These are phyloP conservation scores for Cladophialophora carrionii DNA, from an alignment of 2,329 filamentous ascomycete genomes.

Conservation along the genomic window DNA sequence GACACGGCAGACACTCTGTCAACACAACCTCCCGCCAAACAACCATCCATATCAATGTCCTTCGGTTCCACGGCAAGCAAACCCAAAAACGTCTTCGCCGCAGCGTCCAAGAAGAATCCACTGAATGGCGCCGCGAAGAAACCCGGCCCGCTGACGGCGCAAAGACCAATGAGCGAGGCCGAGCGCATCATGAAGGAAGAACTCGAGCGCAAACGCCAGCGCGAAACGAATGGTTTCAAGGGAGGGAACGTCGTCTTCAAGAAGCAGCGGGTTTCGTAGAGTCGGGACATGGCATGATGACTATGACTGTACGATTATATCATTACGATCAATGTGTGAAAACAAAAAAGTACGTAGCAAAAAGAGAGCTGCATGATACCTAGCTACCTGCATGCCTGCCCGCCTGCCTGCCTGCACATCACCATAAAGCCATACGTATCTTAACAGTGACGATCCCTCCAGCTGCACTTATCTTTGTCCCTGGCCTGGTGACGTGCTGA, in stretches of 20 bases:
- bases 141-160: conserved; percentile 62
- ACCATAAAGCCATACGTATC: too few species aligned
- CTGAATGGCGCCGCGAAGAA: conserved; percentile 69
- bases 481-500: too few species aligned
- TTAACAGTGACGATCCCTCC: too few species aligned
- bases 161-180: conserved; percentile 80
- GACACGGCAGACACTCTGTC: neutral
- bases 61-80: conserved; percentile 59
- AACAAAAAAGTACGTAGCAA: neutral
- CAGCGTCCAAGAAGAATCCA: conserved; percentile 65
- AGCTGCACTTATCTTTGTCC: too few species aligned
- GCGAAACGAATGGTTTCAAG: conserved; percentile 26
- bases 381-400: neutral
- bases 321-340: neutral
- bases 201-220: conserved; percentile 68
- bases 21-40: conserved; percentile 32
- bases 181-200: conserved; percentile 89
- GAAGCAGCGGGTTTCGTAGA: conserved; percentile 33
- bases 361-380: neutral
- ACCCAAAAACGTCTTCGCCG: conserved; percentile 75
- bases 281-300: neutral
- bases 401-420: too few species aligned
- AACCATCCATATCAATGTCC: conserved; percentile 62
- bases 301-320: neutral
- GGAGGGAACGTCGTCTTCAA: conserved; percentile 33